Evolutionary conservation across 2,329 filamentous ascomycete genomes (phyloP).

Genomic region (Sclerotinia trifoliorum): DNA sequence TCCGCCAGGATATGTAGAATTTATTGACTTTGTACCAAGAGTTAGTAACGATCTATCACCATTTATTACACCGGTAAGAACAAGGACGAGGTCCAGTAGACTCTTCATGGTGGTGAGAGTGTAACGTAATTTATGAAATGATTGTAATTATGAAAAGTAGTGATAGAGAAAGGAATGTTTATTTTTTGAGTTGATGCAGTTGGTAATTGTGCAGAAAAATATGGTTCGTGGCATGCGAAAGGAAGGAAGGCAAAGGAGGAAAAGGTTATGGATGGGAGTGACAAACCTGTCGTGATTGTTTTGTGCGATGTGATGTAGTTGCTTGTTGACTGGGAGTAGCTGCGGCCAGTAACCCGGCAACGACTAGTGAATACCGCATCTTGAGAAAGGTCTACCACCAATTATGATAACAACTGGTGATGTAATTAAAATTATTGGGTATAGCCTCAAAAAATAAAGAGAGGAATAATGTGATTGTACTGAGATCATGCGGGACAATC

Average conservation of each 20-base stretch:
- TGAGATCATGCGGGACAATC: not conserved
- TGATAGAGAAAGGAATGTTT: not conserved
- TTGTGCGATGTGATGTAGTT: not conserved
- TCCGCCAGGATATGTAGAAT: slow-evolving; percentile 14
- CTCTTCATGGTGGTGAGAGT: slow-evolving; percentile 6
- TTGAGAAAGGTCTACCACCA: not conserved
- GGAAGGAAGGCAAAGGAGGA: not conserved
- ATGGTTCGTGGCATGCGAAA: not conserved
- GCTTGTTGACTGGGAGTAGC: slow-evolving; percentile 15
- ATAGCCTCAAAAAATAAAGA: not conserved
- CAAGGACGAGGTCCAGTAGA: slow-evolving; percentile 14
- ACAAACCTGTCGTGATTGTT: slow-evolving; percentile 16
- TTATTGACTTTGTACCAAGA: slow-evolving; percentile 1
- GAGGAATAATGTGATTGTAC: not conserved
- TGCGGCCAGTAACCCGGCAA: slow-evolving; percentile 9
- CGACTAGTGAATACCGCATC: slow-evolving; percentile 4
- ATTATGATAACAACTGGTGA: not conserved
- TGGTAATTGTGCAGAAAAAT: not conserved
- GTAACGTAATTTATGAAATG: not conserved
- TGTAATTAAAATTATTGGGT: not conserved
- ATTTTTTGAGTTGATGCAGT: not conserved
- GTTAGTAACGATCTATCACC: slow-evolving; percentile 13
- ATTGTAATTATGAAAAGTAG: not conserved
- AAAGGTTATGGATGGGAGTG: not conserved
- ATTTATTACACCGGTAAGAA: not conserved